A percentile compares a stretch with the other conserved stretches of the same genome.
Evolutionary conservation across 2,329 filamentous ascomycete genomes (phyloP).

Genomic region (Emmonsiellopsis sp.): DNA sequence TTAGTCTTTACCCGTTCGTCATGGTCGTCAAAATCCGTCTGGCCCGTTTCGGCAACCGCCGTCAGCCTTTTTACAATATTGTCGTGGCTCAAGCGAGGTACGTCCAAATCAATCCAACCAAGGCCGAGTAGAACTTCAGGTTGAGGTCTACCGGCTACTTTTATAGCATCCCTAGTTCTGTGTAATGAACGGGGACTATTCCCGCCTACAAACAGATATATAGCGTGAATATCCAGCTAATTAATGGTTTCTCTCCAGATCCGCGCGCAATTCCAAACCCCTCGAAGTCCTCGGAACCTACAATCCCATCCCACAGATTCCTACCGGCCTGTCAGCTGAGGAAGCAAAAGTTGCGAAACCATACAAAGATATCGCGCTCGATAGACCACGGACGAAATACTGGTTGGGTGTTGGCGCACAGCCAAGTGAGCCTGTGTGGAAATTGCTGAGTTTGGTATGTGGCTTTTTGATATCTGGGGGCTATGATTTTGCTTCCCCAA

Average conservation of each 20-base stretch:
- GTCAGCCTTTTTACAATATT: slow-evolving; percentile 94
- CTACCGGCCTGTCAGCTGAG: slow-evolving; percentile 41
- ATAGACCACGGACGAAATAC: slow-evolving; percentile 73
- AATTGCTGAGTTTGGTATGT: slow-evolving; percentile 48
- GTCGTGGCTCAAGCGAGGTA: slow-evolving; percentile 89
- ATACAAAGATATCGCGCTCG: slow-evolving; percentile 87
- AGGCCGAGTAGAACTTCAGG: no score
- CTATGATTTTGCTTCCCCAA: background rate
- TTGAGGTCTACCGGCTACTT: no score
- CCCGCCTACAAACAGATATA: no score
- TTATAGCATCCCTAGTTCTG: no score
- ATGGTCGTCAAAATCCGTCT: slow-evolving; percentile 96
- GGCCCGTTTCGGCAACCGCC: slow-evolving; percentile 81
- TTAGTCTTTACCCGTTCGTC: slow-evolving; percentile 25
- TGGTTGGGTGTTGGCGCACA: slow-evolving; percentile 97
- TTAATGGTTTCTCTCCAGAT: slow-evolving; percentile 41
- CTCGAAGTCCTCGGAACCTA: slow-evolving; percentile 79
- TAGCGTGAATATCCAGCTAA: no score
- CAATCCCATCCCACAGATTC: slow-evolving; percentile 49
- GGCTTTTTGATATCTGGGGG: background rate
- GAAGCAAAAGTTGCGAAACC: slow-evolving; percentile 49
- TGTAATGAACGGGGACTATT: no score
- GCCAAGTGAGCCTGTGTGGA: slow-evolving; percentile 82
- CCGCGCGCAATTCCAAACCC: slow-evolving; percentile 77
- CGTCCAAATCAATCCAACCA: background rate